Percentiles rank a stretch among this genome's conserved stretches.
Conservation (phyloP, 2,329 filamentous ascomycete genomes). For the Beauveria pseudobassiana region DNA sequence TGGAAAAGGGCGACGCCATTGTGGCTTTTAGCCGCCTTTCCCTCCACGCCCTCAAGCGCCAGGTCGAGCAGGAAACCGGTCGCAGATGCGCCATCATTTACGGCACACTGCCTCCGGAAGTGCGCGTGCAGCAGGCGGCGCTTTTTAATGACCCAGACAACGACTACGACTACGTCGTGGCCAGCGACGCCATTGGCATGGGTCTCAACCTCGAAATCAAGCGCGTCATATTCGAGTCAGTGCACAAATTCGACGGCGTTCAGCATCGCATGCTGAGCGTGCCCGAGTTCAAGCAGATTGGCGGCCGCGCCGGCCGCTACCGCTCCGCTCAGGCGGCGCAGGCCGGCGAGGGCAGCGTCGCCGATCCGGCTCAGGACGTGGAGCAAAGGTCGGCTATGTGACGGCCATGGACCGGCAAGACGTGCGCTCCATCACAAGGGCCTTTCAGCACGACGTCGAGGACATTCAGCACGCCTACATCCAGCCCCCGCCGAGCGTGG, state of each 20-base stretch:
- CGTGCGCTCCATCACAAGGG: slow-evolving; percentile 50
- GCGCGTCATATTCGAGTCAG: slow-evolving; percentile 78
- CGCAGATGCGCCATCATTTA: slow-evolving; percentile 88
- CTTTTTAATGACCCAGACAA: slow-evolving; percentile 94
- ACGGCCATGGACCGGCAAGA: slow-evolving; percentile 71
- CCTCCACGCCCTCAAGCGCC: slow-evolving; percentile 71
- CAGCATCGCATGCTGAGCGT: slow-evolving; percentile 52
- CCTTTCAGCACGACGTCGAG: slow-evolving; percentile 56
- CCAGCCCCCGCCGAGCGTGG: slow-evolving; percentile 59
- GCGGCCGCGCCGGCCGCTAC: slow-evolving; percentile 82
- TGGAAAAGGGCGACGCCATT: slow-evolving; percentile 85
- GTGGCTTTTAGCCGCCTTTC: slow-evolving; percentile 78
- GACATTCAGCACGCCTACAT: slow-evolving; percentile 67
- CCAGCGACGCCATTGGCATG: slow-evolving; percentile 96
- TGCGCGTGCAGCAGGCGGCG: slow-evolving; percentile 79
- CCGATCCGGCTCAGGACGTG: slow-evolving; percentile 14
- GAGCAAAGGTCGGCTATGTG: slow-evolving; percentile 56
- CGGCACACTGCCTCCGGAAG: slow-evolving; percentile 84
- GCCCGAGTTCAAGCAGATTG: slow-evolving; percentile 90
- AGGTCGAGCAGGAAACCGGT: slow-evolving; percentile 69
- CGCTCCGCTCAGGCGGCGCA: slow-evolving; percentile 57
- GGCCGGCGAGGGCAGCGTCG: slow-evolving; percentile 1
- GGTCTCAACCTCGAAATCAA: slow-evolving; percentile 90
- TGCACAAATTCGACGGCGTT: slow-evolving; percentile 62
- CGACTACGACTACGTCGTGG: slow-evolving; percentile 89